Conservation (phyloP, 2,329 filamentous ascomycete genomes). For the Penicillium olsonii region DNA sequence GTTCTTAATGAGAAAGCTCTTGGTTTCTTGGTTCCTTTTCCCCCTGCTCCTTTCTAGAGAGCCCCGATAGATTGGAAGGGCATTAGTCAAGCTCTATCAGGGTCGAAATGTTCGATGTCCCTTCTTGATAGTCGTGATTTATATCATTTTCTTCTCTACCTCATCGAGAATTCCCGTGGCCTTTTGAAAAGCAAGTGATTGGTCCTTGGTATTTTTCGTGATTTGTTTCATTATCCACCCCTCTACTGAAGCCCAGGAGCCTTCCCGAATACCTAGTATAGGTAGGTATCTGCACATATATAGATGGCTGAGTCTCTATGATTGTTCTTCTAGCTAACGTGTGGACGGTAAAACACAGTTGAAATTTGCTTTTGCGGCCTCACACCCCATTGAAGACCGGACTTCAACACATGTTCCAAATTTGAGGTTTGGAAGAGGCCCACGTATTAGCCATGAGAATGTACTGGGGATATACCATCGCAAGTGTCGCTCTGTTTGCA, state of each 20-base stretch:
- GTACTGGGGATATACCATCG: slow-evolving; percentile 31
- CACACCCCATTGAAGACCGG: not conserved
- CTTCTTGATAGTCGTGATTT: slow-evolving; percentile 2
- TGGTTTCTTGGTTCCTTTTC: not conserved
- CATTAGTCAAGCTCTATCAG: slow-evolving; percentile 1
- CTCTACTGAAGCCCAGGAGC: too few relatives aligned
- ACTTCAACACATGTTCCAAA: slow-evolving; percentile 23
- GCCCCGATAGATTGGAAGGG: not conserved
- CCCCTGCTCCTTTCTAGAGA: not conserved
- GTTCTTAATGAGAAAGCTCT: not conserved
- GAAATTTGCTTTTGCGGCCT: not conserved
- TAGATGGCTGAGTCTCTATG: too few relatives aligned
- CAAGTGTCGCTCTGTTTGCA: slow-evolving; percentile 32
- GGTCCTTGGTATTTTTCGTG: not conserved
- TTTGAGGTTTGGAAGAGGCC: slow-evolving; percentile 13
- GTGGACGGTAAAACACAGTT: not conserved
- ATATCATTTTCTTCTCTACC: not conserved
- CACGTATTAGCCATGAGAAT: slow-evolving; percentile 25
- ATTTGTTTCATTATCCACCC: not conserved
- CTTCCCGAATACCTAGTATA: too few relatives aligned
- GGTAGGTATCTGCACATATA: too few relatives aligned
- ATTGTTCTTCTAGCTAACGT: not conserved
- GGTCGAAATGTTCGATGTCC: not conserved
- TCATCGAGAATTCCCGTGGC: not conserved
- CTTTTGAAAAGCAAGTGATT: not conserved